Conservation (phyloP, 805 yeast genomes). For the Candida morakotiae region DNA sequence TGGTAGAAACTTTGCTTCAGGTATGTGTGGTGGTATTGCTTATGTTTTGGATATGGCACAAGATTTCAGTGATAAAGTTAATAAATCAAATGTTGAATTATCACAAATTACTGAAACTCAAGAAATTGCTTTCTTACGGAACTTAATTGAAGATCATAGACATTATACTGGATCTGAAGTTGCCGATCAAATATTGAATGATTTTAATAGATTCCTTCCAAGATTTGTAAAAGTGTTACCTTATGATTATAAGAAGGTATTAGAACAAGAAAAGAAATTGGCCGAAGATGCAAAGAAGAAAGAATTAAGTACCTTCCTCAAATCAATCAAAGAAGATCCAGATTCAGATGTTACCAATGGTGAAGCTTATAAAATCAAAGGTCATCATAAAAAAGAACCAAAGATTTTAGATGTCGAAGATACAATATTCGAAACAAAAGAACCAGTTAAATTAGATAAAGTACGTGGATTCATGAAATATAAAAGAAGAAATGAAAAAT, state of each 20-base stretch:
- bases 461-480: slow-evolving; percentile 91
- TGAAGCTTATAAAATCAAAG: slow-evolving; percentile 59
- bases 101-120: slow-evolving; percentile 75
- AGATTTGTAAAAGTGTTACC: slow-evolving; percentile 94
- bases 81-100: slow-evolving; percentile 77
- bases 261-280: slow-evolving; percentile 69
- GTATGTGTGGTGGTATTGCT: slow-evolving; percentile 99
- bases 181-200: slow-evolving; percentile 75
- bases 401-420: slow-evolving; percentile 86
- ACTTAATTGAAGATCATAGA: slow-evolving; percentile 89
- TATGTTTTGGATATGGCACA: slow-evolving; percentile 94
- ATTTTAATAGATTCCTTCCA: slow-evolving; percentile 84
- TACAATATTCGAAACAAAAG: slow-evolving; percentile 58
- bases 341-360: slow-evolving; percentile 87
- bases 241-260: slow-evolving; percentile 81
- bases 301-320: slow-evolving; percentile 63
- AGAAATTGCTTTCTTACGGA: slow-evolving; percentile 91
- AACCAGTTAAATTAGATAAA: slow-evolving; percentile 65
- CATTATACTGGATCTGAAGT: slow-evolving; percentile 91
- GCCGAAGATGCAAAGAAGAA: slow-evolving; percentile 60
- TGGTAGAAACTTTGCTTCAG: slow-evolving; percentile 93
- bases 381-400: slow-evolving; percentile 63
- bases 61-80: slow-evolving; percentile 73
- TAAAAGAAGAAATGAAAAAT: slow-evolving; percentile 81
- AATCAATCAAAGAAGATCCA: slow-evolving; percentile 75